Base-by-base conservation (phyloP, 352 stramenopile species). In the Globisporangium camurandrum region DNA sequence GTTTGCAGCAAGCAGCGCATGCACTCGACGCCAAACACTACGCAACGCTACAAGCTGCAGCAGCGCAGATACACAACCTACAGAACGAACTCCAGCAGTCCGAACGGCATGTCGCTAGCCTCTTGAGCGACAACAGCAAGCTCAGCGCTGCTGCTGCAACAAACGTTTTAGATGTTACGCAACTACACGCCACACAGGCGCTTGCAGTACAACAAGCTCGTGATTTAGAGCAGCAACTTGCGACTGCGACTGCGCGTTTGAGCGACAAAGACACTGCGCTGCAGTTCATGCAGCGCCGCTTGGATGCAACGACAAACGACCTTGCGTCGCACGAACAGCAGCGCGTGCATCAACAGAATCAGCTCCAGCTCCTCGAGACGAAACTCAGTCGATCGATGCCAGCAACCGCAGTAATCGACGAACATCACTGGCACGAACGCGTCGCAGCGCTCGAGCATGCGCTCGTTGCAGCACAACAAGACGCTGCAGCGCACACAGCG, bases 341-440 rank as follows among this genome's bases (percentile, higher is more conserved):
- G 0, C 22, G 74, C 12, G 49, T 67, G 12, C 64, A 81, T 10
- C 74, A 78, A 26, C 53, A 65, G 19, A 69, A 71, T 14, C 75
- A 84, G 45, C 28, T 85, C 4, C 49, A 69, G 30, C 24, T 65
- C 19, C 56, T 88, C 7, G 74, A 86, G 53, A 19, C 49, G 0
- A 79, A 81, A 49, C 58, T 86, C 3, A 77, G 65, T 52, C 59
- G 61, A 0, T 84, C 71, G 0, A 59, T 86, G 4, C 59, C 62
- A 3, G 49, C 77, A 20, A 65, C 84, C 17, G 71, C 83, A n/a
- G 54, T 80, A 19, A 26, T 65, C 1, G 70, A 86, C 44, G 66
- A 87, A 46, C 71, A 57, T n/a, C 54, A 56, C n/a, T 91, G 74
- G 74, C 54, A 86, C 38, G 67, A 85, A 30, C 67, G 75, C 19